Evolutionary conservation across 306 rosid species (phyloP), one percentile per base, ranked within the genome.

Genomic region (Cotoneaster glaucophyllus): DNA sequence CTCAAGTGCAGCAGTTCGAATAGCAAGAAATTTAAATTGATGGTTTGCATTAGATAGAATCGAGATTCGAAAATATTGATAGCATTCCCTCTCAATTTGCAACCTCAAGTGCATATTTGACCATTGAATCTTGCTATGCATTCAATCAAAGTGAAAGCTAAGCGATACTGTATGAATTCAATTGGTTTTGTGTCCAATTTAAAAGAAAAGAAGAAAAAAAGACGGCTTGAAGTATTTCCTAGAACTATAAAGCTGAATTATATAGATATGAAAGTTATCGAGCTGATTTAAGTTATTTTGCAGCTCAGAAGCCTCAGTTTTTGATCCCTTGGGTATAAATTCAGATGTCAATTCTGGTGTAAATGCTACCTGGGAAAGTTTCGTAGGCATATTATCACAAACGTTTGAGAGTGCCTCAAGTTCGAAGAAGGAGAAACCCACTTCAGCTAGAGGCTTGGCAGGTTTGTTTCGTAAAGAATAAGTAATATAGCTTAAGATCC

Each of bases 241-340:
- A 44, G 19, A 67, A 41, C 21, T 6, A 14, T 72, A 57, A 56
- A 22, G 34, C 37, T 32, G 24, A 71, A 32, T 34, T 71, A 13
- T 56, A 19, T 8, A 72, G 34, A 52, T 56, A 34, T 22, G 9
- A 34, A 41, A 12, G 11, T 56, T 5, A 8, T 74, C 24, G 43
- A 75, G 44, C 72, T 71, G 67, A 76, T 81, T 76, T 31, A 52
- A 78, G 74, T 37, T 53, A 64, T 69, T 83, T 52, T 78, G 84
- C 93, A 94, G 97, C 79, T 69, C 8, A 48, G 90, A 89, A 44
- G 84, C 52, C 69, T 79, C 93, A 39, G 84, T 79, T 73, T 94
- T 88, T 82, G 96, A 94, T 82, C 98, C 98, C 31, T 85, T 92
- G 84, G 93, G 90, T 50, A 92, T 92, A 69, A 83, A 89, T 79